A percentile compares a stretch with the other conserved stretches of the same genome.
Conservation (phyloP, 192 early-diverging fungal species). For the Mortierella hygrophila region DNA sequence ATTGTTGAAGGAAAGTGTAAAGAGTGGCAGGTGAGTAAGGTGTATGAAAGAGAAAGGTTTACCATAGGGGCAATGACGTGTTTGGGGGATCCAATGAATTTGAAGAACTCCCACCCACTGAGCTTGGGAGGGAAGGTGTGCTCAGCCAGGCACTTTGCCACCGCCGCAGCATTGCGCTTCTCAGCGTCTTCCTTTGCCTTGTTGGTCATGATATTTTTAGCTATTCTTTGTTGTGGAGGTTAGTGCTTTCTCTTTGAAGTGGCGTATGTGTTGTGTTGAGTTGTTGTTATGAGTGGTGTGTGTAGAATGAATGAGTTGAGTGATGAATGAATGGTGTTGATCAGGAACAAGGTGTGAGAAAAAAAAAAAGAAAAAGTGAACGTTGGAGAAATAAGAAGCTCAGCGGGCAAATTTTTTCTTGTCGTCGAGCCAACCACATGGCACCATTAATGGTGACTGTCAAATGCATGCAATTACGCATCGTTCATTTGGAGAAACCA, state of each 20-base stretch:
- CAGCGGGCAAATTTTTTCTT: background rate
- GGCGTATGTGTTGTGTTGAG: background rate
- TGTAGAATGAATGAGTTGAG: background rate
- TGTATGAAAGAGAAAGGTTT: background rate
- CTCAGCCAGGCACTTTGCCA: constrained; percentile 26
- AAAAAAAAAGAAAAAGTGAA: background rate
- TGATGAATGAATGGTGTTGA: background rate
- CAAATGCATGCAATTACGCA: background rate
- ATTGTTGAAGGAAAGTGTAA: background rate
- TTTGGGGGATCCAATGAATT: constrained; percentile 77
- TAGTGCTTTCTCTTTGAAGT: background rate
- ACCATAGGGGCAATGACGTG: constrained; percentile 95
- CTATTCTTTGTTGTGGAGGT: too few relatives aligned
- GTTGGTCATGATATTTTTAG: constrained; percentile 5
- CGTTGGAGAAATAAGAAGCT: background rate
- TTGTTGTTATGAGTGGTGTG: background rate
- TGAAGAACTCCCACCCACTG: constrained; percentile 85
- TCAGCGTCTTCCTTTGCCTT: constrained; percentile 39
- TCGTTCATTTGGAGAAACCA: background rate
- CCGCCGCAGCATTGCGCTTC: constrained; percentile 36
- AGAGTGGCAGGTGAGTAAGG: background rate
- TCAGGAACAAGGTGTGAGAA: constrained; percentile 1
- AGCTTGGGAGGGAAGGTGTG: constrained; percentile 65
- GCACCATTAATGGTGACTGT: background rate
- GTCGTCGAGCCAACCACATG: background rate